phyloP scores from a whole-genome alignment of 768 basidiomycete species.

The Lactarius quietus region DNA sequence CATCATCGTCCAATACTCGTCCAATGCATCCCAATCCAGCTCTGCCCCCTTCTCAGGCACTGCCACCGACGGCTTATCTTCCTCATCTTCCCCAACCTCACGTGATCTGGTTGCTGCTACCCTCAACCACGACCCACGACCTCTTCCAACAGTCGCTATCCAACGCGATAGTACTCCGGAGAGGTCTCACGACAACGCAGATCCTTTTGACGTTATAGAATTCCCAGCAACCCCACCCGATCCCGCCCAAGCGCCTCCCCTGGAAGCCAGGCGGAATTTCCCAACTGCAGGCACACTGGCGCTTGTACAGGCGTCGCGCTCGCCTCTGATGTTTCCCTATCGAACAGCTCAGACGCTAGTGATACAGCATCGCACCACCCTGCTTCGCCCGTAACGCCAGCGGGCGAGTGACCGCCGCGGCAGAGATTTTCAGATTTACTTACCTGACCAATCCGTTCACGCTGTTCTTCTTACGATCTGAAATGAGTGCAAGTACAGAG shows the following conservation, averaged over 20 bases:
- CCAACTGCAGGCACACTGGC: constrained; percentile 74
- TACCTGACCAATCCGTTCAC: constrained; percentile 21
- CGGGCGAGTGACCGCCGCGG: no score
- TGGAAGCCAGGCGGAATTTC: constrained; percentile 43
- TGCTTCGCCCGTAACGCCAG: no score
- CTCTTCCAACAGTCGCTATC: background rate
- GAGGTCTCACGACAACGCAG: constrained; percentile 10
- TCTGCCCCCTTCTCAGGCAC: constrained; percentile 7
- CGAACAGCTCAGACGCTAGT: constrained; percentile 21
- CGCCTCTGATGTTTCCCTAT: constrained; percentile 57
- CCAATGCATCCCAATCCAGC: constrained; percentile 7
- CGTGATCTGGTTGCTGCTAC: constrained; percentile 6
- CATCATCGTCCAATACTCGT: constrained; percentile 11
- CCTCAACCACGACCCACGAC: no score
- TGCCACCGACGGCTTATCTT: constrained; percentile 5
- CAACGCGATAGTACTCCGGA: constrained; percentile 3
- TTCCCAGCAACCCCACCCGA: constrained; percentile 17
- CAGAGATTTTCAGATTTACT: constrained; percentile 19
- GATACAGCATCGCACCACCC: constrained; percentile 5
- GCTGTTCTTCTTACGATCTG: constrained; percentile 24
- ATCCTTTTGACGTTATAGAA: constrained; percentile 21
- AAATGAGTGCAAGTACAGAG: constrained; percentile 2
- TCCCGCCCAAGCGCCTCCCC: constrained; percentile 30
- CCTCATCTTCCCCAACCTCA: constrained; percentile 4
- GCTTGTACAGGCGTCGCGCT: constrained; percentile 84